Percentiles rank a stretch among this genome's conserved stretches.
These are phyloP conservation scores for Termitomyces heimii DNA, from an alignment of 768 basidiomycete species.

Conservation along the genomic window DNA sequence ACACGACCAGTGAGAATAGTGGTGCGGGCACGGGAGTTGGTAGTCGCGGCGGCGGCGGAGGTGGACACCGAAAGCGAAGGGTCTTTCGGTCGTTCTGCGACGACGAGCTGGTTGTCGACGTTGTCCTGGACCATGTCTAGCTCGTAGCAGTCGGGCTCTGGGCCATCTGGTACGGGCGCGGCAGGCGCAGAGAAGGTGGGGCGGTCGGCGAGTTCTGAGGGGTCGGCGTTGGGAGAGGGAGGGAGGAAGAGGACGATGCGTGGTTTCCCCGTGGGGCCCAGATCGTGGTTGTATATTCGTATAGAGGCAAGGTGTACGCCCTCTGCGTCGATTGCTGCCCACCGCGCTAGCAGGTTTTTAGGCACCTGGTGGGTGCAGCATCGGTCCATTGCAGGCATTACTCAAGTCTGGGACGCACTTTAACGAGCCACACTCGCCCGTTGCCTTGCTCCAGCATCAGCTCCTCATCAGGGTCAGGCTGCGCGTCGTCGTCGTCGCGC, in stretches of 20 bases:
- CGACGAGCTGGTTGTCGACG: constrained; percentile 81
- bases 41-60: constrained; percentile 31
- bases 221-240: constrained; percentile 41
- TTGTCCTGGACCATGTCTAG: constrained; percentile 83
- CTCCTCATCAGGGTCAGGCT: constrained; percentile 77
- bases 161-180: constrained; percentile 23
- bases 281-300: constrained; percentile 61
- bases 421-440: constrained; percentile 80
- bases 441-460: constrained; percentile 74
- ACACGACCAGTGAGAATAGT: constrained; percentile 76
- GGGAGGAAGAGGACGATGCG: constrained; percentile 67
- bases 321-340: constrained; percentile 70
- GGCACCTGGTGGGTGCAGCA: constrained; percentile 55
- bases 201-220: constrained; percentile 18
- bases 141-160: constrained; percentile 71
- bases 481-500: constrained; percentile 43
- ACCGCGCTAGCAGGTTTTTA: constrained; percentile 79
- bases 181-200: constrained; percentile 32
- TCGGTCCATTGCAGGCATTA: not conserved
- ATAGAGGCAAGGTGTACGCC: constrained; percentile 81
- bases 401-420: constrained; percentile 39
- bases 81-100: constrained; percentile 78
- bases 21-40: constrained; percentile 61
- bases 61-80: constrained; percentile 28
- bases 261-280: constrained; percentile 38